Evolutionary conservation across 108 stramenopile genomes (phyloP).

Genomic region (Nannochloropsis oceanica): DNA sequence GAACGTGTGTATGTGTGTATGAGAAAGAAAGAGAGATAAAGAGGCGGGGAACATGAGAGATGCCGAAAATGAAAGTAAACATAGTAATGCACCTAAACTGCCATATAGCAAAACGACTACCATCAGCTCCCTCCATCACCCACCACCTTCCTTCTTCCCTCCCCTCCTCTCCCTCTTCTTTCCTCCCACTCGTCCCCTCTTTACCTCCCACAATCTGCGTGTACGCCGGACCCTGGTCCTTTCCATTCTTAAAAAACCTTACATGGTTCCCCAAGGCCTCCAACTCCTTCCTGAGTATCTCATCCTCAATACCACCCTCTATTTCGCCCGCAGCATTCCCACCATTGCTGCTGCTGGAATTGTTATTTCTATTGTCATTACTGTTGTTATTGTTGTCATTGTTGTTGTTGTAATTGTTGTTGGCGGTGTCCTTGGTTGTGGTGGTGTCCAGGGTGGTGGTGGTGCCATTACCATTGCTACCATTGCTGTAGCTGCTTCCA

Average conservation of each 20-base stretch:
- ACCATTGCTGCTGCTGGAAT: background rate
- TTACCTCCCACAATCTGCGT: constrained; percentile 8
- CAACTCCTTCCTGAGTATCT: background rate
- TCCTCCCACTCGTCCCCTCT: background rate
- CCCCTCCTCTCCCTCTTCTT: background rate
- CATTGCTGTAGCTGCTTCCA: background rate
- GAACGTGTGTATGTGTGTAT: background rate
- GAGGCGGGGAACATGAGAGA: background rate
- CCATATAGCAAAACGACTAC: no score
- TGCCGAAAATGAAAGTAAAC: no score
- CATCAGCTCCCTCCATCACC: no score
- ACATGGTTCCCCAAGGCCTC: constrained; percentile 37
- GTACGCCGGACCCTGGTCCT: constrained; percentile 25
- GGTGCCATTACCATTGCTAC: background rate
- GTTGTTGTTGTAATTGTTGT: background rate
- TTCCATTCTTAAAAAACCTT: constrained; percentile 80
- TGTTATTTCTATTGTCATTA: background rate
- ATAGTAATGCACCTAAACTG: no score
- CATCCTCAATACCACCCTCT: background rate
- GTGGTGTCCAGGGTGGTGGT: background rate
- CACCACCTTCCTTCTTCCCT: background rate
- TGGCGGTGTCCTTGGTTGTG: background rate
- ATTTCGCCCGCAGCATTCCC: background rate
- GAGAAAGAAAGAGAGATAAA: background rate
- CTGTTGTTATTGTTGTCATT: background rate